These are phyloP conservation scores for Scytalidium sp. DNA, from an alignment of 2,329 filamentous ascomycete genomes.

Conservation along the genomic window DNA sequence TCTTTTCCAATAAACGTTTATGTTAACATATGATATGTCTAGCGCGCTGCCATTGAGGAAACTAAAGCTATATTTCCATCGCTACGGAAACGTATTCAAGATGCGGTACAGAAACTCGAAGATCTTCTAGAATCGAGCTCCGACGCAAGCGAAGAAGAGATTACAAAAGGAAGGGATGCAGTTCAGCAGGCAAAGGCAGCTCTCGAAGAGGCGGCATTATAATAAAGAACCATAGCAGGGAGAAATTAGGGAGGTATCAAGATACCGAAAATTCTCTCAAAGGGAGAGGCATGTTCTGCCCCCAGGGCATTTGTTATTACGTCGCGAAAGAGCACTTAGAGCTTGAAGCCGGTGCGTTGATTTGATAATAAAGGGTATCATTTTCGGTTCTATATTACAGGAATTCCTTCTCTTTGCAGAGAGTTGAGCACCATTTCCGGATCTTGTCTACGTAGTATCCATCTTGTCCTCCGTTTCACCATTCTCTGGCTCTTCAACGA, in stretches of 20 bases:
- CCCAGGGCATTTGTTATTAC: background rate
- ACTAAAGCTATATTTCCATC: slow-evolving; percentile 79
- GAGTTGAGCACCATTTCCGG: background rate
- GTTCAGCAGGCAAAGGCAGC: slow-evolving; percentile 46
- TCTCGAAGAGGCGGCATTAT: slow-evolving; percentile 43
- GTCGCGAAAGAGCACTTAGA: background rate
- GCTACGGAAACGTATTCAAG: slow-evolving; percentile 66
- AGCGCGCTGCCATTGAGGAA: slow-evolving; percentile 66
- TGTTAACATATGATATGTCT: slow-evolving; percentile 5
- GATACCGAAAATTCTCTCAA: background rate
- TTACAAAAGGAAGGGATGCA: slow-evolving; percentile 49
- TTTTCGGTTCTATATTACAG: slow-evolving; percentile 26
- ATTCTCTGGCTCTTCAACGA: slow-evolving; percentile 45
- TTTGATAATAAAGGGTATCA: slow-evolving; percentile 20
- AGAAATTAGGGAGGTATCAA: background rate
- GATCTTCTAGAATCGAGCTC: slow-evolving; percentile 67
- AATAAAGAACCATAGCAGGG: background rate
- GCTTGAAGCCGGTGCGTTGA: background rate
- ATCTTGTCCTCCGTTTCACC: slow-evolving; percentile 53
- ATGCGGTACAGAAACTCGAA: slow-evolving; percentile 71
- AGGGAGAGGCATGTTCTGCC: background rate
- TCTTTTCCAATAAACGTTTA: background rate
- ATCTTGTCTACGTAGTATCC: slow-evolving; percentile 53
- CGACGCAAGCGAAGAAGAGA: slow-evolving; percentile 43
- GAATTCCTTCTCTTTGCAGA: slow-evolving; percentile 9